A percentile compares a stretch with the other conserved stretches of the same genome.
phyloP scores from a whole-genome alignment of 2,329 filamentous ascomycete species.

The Berkeleyomyces basicola region DNA sequence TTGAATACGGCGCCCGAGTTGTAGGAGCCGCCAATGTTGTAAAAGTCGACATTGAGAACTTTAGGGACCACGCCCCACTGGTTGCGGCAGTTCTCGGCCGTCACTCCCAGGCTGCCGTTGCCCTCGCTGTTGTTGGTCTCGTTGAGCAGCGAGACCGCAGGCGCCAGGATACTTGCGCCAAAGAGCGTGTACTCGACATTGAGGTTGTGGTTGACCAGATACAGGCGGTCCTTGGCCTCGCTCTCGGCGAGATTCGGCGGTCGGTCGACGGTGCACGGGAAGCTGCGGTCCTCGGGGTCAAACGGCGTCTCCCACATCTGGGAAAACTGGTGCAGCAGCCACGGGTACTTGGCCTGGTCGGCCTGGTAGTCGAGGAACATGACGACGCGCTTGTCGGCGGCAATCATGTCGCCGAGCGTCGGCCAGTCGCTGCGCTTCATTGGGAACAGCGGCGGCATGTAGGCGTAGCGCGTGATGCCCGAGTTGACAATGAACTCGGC shows the following conservation, averaged over 20 bases:
- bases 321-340: constrained; percentile 73
- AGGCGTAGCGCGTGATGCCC: constrained; percentile 57
- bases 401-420: constrained; percentile 60
- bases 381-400: constrained; percentile 52
- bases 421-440: constrained; percentile 69
- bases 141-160: constrained; percentile 52
- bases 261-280: constrained; percentile 65
- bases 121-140: constrained; percentile 53
- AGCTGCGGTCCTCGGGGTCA: constrained; percentile 44
- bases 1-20: constrained; percentile 58
- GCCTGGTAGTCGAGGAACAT: constrained; percentile 77
- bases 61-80: constrained; percentile 56
- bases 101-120: constrained; percentile 47
- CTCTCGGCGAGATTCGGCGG: constrained; percentile 48
- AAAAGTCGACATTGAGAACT: constrained; percentile 72
- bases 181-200: constrained; percentile 60
- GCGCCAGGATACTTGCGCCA: constrained; percentile 48
- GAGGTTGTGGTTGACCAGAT: constrained; percentile 81
- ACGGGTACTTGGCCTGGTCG: constrained; percentile 62
- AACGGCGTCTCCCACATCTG: constrained; percentile 89
- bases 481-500: constrained; percentile 50
- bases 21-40: constrained; percentile 43
- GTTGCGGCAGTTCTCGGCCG: constrained; percentile 42
- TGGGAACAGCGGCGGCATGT: constrained; percentile 52
- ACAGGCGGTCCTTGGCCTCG: constrained; percentile 47